A percentile compares a stretch with the other conserved stretches of the same genome.
phyloP scores from a whole-genome alignment of 371 early-diverging fungal genomes.

The Mucor sp. region DNA sequence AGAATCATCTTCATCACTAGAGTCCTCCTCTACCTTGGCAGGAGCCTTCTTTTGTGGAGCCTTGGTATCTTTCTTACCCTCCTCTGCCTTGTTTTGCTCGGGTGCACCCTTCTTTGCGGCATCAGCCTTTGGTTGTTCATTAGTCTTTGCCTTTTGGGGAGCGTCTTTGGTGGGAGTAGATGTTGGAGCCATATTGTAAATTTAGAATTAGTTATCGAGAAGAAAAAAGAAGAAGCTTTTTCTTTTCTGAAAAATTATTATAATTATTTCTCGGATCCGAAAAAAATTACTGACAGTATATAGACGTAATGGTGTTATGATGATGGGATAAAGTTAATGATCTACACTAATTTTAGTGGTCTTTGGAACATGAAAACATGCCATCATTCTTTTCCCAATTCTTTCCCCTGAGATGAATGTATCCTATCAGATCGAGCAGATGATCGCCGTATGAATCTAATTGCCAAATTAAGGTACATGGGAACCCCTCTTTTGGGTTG shows the following conservation, averaged over 20 bases:
- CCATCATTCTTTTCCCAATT: neutral
- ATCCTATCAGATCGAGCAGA: neutral
- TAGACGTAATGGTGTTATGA: conserved; percentile 11
- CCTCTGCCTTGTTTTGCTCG: neutral
- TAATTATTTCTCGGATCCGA: conserved; percentile 2
- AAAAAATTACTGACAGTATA: conserved; percentile 9
- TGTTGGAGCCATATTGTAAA: conserved; percentile 1
- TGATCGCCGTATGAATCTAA: neutral
- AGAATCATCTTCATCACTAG: neutral
- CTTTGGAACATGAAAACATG: neutral
- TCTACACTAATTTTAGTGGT: conserved; percentile 1
- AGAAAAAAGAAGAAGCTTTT: neutral
- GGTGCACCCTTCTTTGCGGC: neutral
- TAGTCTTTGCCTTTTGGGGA: neutral
- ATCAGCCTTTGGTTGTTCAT: neutral
- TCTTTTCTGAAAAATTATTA: neutral
- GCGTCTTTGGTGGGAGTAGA: conserved; percentile 3
- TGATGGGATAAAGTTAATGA: neutral
- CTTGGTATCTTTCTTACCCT: neutral
- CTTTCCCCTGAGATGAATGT: neutral
- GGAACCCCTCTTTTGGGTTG: neutral
- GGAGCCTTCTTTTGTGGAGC: neutral
- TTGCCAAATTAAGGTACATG: neutral
- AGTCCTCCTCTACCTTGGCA: neutral
- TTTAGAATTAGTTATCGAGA: neutral